phyloP scores from a whole-genome alignment of 2,329 filamentous ascomycete genomes.

The Ceratocystis diversiconidia region DNA sequence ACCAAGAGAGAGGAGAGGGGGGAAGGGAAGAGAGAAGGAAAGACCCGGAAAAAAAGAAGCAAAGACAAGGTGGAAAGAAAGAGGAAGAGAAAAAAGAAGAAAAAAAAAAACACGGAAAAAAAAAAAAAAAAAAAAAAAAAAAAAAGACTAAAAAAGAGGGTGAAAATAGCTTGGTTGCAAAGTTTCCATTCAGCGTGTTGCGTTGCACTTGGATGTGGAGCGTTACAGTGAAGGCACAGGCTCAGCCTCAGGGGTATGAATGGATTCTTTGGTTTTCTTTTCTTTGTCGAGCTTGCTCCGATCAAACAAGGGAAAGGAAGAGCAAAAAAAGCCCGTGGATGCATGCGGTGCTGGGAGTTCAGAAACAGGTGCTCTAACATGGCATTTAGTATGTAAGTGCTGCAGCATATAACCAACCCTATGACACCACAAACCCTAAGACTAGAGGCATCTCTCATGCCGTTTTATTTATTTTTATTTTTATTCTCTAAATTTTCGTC shows the following conservation, averaged over 20 bases:
- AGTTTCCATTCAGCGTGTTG: background rate
- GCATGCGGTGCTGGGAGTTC: too few species aligned
- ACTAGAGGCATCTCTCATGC: too few species aligned
- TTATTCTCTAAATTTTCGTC: background rate
- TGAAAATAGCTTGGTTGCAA: background rate
- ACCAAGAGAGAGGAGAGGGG: background rate
- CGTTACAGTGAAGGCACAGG: background rate
- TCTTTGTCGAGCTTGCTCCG: background rate
- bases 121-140: background rate
- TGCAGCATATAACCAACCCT: too few species aligned
- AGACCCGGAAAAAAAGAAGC: too few species aligned
- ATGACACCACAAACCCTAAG: too few species aligned
- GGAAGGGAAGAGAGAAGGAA: background rate
- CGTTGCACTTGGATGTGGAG: background rate
- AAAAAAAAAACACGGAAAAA: background rate
- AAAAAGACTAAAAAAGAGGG: background rate
- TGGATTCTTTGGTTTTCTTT: background rate
- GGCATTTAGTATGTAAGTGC: too few species aligned
- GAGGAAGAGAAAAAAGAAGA: too few species aligned
- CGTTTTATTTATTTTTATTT: too few species aligned
- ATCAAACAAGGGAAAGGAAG: too few species aligned
- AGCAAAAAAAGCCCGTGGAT: too few species aligned
- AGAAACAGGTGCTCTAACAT: too few species aligned
- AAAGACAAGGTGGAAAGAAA: too few species aligned
- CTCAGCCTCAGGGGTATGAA: constrained; percentile 15